These are phyloP conservation scores for Chrysochromulina parva DNA, from an alignment of 78 protist genomes.

Conservation along the genomic window DNA sequence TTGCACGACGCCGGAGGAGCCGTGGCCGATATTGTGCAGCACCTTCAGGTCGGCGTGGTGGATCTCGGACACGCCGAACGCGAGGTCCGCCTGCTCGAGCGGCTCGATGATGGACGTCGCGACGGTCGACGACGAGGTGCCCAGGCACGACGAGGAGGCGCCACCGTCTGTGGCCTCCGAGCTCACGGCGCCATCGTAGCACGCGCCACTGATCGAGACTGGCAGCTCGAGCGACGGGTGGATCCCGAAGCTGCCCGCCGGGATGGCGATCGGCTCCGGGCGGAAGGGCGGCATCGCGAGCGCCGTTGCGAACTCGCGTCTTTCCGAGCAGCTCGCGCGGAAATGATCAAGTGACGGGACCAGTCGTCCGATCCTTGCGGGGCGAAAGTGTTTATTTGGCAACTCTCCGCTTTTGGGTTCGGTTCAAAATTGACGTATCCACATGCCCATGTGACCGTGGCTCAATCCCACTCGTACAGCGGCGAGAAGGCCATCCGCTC, in stretches of 20 bases:
- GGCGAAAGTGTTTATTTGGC: too few species aligned
- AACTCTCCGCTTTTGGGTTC: too few species aligned
- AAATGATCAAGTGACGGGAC: too few species aligned
- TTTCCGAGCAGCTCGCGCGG: too few species aligned
- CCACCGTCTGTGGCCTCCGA: neutral
- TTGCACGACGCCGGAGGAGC: conserved; percentile 34
- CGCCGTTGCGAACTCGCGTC: too few species aligned
- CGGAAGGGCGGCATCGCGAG: neutral
- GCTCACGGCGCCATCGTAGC: neutral
- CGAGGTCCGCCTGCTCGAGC: neutral
- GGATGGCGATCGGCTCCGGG: neutral
- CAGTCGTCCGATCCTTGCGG: too few species aligned
- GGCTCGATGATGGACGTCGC: neutral
- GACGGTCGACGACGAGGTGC: too few species aligned
- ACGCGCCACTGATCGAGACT: neutral
- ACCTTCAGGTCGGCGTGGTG: neutral
- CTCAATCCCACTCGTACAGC: too few species aligned
- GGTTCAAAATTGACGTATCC: too few species aligned
- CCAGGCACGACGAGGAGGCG: neutral
- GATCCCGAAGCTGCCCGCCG: too few species aligned
- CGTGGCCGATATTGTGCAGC: neutral
- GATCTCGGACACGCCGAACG: neutral
- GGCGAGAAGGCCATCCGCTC: too few species aligned
- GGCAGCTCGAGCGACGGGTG: neutral
- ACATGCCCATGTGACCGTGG: too few species aligned